phyloP scores from a whole-genome alignment of 495 filamentous ascomycete species.

The Tuber melanosporum region DNA sequence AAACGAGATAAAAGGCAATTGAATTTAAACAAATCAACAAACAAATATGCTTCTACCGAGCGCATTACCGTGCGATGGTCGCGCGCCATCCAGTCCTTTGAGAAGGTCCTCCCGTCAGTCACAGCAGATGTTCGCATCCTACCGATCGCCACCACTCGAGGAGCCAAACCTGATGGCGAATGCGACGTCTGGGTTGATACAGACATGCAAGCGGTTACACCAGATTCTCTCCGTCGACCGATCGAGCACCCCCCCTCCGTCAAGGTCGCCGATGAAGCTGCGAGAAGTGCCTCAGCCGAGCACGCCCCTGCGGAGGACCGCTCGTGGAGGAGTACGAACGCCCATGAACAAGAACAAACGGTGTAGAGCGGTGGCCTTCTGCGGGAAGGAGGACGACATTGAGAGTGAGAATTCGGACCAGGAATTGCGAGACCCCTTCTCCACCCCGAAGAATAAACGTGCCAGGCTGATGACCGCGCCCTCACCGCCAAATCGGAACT shows the following conservation, averaged over 20 bases:
- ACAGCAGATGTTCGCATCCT: constrained; percentile 27
- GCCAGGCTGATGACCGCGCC: constrained; percentile 36
- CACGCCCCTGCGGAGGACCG: constrained; percentile 27
- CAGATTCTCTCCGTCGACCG: constrained; percentile 37
- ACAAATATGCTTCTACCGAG: constrained; percentile 41
- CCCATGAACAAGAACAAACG: constrained; percentile 32
- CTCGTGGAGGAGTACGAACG: constrained; percentile 10
- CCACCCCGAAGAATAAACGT: constrained; percentile 37
- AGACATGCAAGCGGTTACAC: constrained; percentile 40
- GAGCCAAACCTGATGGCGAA: constrained; percentile 31
- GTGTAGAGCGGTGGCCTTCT: constrained; percentile 31
- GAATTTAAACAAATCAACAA: constrained; percentile 15
- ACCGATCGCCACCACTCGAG: constrained; percentile 35
- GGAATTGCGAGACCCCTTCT: constrained; percentile 36
- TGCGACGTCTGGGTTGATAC: constrained; percentile 34
- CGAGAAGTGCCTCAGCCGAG: constrained; percentile 24
- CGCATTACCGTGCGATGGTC: constrained; percentile 39
- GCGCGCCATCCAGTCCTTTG: constrained; percentile 25
- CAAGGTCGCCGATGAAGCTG: constrained; percentile 22
- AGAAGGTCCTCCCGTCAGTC: constrained; percentile 33
- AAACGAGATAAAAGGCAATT: neutral
- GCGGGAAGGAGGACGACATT: constrained; percentile 14
- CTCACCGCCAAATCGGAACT: constrained; percentile 34
- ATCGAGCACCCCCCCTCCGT: constrained; percentile 27
- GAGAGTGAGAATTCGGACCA: constrained; percentile 41